Evolutionary conservation across 2,329 filamentous ascomycete genomes (phyloP).

Genomic region (Cladorrhinum sp.): DNA sequence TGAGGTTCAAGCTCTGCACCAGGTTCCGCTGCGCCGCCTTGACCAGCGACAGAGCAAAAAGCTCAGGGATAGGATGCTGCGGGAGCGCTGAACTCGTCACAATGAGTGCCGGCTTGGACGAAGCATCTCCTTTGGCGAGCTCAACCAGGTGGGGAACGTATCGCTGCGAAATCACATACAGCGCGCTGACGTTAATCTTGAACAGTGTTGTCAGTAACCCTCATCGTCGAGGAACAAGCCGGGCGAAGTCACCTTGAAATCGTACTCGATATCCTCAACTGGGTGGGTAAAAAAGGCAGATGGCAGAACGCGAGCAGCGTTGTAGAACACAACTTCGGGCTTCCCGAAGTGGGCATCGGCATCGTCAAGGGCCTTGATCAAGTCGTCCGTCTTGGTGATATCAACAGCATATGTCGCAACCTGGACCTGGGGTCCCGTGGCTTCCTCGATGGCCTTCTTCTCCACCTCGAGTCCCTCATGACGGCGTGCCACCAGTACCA

Average conservation of each 20-base stretch:
- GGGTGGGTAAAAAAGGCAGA: conserved; percentile 40
- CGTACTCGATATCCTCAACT: conserved; percentile 45
- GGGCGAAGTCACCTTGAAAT: conserved; percentile 42
- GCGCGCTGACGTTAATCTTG: conserved; percentile 45
- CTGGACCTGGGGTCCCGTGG: conserved; percentile 27
- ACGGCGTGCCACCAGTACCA: conserved; percentile 48
- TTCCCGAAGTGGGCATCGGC: conserved; percentile 40
- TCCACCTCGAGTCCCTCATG: conserved; percentile 38
- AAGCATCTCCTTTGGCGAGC: conserved; percentile 30
- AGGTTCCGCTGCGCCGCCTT: conserved; percentile 52
- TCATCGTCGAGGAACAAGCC: not conserved
- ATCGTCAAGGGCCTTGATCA: conserved; percentile 39
- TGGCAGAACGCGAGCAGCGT: conserved; percentile 47
- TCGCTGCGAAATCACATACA: conserved; percentile 47
- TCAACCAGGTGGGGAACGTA: conserved; percentile 42
- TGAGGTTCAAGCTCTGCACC: conserved; percentile 41
- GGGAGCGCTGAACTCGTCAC: conserved; percentile 49
- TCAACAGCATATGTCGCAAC: conserved; percentile 45
- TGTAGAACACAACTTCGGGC: conserved; percentile 51
- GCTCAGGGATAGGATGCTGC: conserved; percentile 42
- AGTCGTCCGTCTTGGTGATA: conserved; percentile 37
- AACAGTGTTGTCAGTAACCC: not conserved
- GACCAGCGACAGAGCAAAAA: conserved; percentile 48
- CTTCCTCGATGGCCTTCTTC: conserved; percentile 39
- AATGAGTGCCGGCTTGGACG: conserved; percentile 43